Conservation (phyloP, 805 yeast species). For the Suhomyces sp. region DNA sequence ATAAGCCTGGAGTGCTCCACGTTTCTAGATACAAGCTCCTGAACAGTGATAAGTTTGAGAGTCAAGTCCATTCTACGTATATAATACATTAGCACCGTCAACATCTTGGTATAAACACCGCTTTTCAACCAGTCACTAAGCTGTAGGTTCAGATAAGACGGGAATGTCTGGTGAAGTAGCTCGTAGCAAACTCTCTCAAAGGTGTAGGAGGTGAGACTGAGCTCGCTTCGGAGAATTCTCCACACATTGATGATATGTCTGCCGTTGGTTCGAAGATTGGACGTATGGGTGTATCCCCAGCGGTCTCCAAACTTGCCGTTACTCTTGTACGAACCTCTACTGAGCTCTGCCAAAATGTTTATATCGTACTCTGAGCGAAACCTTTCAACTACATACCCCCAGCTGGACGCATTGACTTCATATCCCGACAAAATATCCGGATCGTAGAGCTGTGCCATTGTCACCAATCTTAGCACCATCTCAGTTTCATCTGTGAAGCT, state of each 20-base stretch:
- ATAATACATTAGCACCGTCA: constrained; percentile 46
- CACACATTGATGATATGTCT: constrained; percentile 83
- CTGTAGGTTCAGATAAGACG: constrained; percentile 51
- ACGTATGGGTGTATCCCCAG: constrained; percentile 82
- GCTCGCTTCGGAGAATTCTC: constrained; percentile 66
- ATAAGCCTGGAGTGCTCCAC: constrained; percentile 81
- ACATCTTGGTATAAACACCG: constrained; percentile 36
- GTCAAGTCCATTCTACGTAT: constrained; percentile 43
- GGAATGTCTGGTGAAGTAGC: constrained; percentile 62
- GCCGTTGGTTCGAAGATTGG: constrained; percentile 68
- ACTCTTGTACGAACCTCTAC: constrained; percentile 53
- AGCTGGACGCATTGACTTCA: constrained; percentile 74
- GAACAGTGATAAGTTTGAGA: constrained; percentile 49
- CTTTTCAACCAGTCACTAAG: constrained; percentile 40
- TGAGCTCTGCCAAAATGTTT: constrained; percentile 56
- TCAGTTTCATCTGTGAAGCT: constrained; percentile 52
- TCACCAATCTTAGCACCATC: constrained; percentile 54
- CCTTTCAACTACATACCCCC: constrained; percentile 88
- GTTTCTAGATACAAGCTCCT: constrained; percentile 66
- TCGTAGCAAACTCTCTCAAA: constrained; percentile 75
- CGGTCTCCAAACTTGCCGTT: constrained; percentile 58
- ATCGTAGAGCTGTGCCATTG: constrained; percentile 60
- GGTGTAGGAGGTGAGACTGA: constrained; percentile 64
- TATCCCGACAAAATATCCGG: constrained; percentile 89
- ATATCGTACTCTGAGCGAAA: constrained; percentile 42